Base-by-base conservation (phyloP, 2,329 filamentous ascomycete species). In the Biscogniauxia marginata region DNA sequence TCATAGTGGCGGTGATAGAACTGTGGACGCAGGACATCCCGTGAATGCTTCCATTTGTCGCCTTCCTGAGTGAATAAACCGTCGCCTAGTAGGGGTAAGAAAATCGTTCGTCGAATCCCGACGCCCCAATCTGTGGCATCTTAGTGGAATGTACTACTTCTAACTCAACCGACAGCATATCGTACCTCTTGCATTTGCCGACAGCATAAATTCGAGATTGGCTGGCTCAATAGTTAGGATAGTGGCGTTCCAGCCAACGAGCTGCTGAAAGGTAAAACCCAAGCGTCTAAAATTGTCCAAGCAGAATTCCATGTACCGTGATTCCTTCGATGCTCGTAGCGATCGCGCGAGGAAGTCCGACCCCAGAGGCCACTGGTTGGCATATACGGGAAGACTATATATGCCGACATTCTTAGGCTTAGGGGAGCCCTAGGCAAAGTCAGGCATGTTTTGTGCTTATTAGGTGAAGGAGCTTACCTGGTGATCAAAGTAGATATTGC, bases 61-160 rank as follows among this genome's bases (percentile, higher is more conserved):
- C 69, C 70, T 8, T 69, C 64, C 19, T 69, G 65, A 3, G 71
- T 67, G 57, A 74, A 73, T 56, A 74, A 67, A 24, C 71, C 71
- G 30, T 69, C 64, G 1, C 72, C 72, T 4, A 73, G 59, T 44
- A 73, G 53, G 1, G 71, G 71, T 49, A 61, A 59, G 47, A 50
- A 50, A 7, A 50, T 19, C 6, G 48, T 39, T 19, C 48, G 48
- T n/a, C 48, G 48, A 23, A 50, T 50, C 8, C 48, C 48, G 22
- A 50, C 34, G n/a, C 25, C 48, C 48, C 48, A 50, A 19, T 50
- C 48, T 50, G 6, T 50, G 6, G 4, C 3, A n/a, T 49, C 19
- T 46, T 16, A 21, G 44, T 46, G 18, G 18, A 21, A 19, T 11
- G 20, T 21, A 22, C 7, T 21, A 7, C 44, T 4, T 46, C 44